Evolutionary conservation across 2,329 filamentous ascomycete species (phyloP).

Genomic region (Sarocladium kiliense): DNA sequence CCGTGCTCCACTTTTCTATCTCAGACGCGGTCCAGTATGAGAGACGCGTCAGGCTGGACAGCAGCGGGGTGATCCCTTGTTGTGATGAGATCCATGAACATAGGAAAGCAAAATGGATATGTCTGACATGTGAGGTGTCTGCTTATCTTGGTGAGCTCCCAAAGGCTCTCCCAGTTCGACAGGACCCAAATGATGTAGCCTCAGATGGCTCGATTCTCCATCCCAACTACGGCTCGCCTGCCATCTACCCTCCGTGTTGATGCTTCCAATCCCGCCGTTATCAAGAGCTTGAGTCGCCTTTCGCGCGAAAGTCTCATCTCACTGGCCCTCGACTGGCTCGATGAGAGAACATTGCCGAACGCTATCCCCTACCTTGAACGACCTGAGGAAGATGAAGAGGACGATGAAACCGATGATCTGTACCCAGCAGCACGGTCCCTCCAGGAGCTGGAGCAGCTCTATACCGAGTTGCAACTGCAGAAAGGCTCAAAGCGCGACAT

Average conservation of each 20-base stretch:
- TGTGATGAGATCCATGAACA: background rate
- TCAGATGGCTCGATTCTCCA: conserved; percentile 51
- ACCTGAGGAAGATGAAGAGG: conserved; percentile 39
- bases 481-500: conserved; percentile 61
- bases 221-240: conserved; percentile 67
- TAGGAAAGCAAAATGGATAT: background rate
- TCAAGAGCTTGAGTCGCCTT: conserved; percentile 63
- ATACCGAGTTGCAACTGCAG: conserved; percentile 52
- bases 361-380: conserved; percentile 28
- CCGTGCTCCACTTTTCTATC: background rate
- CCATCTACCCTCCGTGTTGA: conserved; percentile 66
- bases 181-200: conserved; percentile 4
- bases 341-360: conserved; percentile 58
- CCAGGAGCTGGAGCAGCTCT: conserved; percentile 61
- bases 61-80: background rate
- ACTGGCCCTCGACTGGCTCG: conserved; percentile 73
- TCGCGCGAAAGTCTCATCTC: conserved; percentile 67
- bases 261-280: conserved; percentile 56
- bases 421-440: conserved; percentile 64
- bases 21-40: background rate
- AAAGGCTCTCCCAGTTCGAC: background rate
- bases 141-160: background rate
- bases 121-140: background rate
- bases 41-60: background rate
- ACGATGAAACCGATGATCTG: conserved; percentile 58